Percentiles rank a stretch among this genome's conserved stretches.
These are phyloP conservation scores for Gossypium schwendimanii DNA, from an alignment of 441 rosid genomes.

Conservation along the genomic window DNA sequence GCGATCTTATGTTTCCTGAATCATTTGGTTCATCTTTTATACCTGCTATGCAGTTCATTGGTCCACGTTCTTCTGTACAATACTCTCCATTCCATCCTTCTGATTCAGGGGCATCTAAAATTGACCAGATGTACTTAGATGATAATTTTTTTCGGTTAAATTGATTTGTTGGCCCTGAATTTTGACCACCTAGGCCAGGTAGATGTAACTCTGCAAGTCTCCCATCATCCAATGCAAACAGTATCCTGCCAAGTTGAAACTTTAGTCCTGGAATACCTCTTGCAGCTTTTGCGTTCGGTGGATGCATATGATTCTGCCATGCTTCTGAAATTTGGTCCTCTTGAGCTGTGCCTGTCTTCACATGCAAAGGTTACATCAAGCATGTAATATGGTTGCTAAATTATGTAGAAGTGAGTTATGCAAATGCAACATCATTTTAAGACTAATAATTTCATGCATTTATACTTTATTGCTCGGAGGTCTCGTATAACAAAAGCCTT, in stretches of 20 bases:
- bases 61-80: conserved; percentile 65
- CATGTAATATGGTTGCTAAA: neutral
- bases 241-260: conserved; percentile 44
- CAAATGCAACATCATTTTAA: neutral
- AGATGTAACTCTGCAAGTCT: conserved; percentile 59
- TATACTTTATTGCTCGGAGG: neutral
- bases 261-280: conserved; percentile 48
- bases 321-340: conserved; percentile 27
- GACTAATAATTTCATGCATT: neutral
- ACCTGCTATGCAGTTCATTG: conserved; percentile 48
- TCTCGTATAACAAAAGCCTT: neutral
- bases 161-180: conserved; percentile 39
- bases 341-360: conserved; percentile 32
- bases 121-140: conserved; percentile 42
- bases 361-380: conserved; percentile 7
- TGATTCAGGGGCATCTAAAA: conserved; percentile 54
- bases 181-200: conserved; percentile 55
- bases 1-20: conserved; percentile 29
- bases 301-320: conserved; percentile 53
- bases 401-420: neutral
- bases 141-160: conserved; percentile 34
- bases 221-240: conserved; percentile 61
- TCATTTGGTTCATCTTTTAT: conserved; percentile 47
- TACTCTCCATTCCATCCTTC: conserved; percentile 84
- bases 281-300: conserved; percentile 44